phyloP scores from a whole-genome alignment of 805 yeast genomes.

The Torulaspora quercuum region DNA sequence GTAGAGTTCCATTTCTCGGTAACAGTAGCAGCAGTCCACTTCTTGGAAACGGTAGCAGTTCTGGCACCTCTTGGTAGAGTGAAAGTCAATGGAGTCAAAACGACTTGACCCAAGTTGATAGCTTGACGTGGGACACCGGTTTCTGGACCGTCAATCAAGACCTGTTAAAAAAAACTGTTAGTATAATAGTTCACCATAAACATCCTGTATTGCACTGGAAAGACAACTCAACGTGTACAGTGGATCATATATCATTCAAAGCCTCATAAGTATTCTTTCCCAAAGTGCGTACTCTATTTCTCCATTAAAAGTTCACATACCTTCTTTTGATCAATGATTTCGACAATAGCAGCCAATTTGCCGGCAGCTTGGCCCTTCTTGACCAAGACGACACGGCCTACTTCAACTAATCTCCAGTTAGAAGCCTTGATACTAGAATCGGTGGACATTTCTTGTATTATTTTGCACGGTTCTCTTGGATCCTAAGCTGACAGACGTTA shows the following conservation, averaged over 20 bases:
- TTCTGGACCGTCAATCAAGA: slow-evolving; percentile 94
- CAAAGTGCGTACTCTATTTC: too few relatives aligned
- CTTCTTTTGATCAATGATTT: slow-evolving; percentile 98
- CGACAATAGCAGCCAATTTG: slow-evolving; percentile 95
- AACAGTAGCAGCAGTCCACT: slow-evolving; percentile 88
- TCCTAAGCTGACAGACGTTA: slow-evolving; percentile 1
- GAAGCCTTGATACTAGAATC: slow-evolving; percentile 85
- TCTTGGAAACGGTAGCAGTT: slow-evolving; percentile 80
- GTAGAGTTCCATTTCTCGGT: slow-evolving; percentile 89
- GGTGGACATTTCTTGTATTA: slow-evolving; percentile 51
- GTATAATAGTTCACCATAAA: too few relatives aligned
- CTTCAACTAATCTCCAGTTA: slow-evolving; percentile 99
- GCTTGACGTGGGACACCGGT: slow-evolving; percentile 89
- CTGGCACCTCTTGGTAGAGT: slow-evolving; percentile 94
- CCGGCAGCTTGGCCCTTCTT: slow-evolving; percentile 69
- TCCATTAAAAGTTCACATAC: too few relatives aligned
- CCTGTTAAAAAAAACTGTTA: slow-evolving; percentile 43
- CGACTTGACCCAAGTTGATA: slow-evolving; percentile 78
- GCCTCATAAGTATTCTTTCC: too few relatives aligned
- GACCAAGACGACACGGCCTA: slow-evolving; percentile 97
- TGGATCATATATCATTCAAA: too few relatives aligned
- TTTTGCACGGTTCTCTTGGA: slow-evolving; percentile 17
- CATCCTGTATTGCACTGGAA: too few relatives aligned
- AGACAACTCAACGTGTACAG: too few relatives aligned
- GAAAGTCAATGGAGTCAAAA: slow-evolving; percentile 88